A percentile compares a stretch with the other conserved stretches of the same genome.
phyloP scores from a whole-genome alignment of 352 stramenopile species.

The Globisporangium yorkense region DNA sequence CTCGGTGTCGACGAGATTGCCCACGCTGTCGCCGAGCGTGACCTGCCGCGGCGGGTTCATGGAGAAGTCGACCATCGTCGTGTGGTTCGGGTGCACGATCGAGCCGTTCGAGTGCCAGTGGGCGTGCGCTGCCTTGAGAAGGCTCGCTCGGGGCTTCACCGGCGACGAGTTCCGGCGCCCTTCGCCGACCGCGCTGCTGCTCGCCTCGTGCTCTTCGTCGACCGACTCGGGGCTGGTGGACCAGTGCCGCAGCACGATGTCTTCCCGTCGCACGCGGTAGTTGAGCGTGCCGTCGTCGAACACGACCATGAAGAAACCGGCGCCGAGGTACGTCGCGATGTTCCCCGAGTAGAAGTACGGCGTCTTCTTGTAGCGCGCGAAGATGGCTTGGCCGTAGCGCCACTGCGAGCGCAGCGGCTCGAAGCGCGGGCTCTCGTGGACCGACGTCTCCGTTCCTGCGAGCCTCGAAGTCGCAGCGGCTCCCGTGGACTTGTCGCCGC shows the following conservation, averaged over 20 bases:
- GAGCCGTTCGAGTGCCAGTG: slow-evolving; percentile 14
- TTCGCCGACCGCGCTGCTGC: neutral
- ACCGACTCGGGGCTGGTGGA: neutral
- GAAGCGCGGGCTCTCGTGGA: slow-evolving; percentile 22
- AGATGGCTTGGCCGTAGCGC: slow-evolving; percentile 55
- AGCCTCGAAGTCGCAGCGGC: neutral
- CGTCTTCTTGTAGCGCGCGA: slow-evolving; percentile 64
- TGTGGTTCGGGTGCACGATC: slow-evolving; percentile 13
- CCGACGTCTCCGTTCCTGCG: neutral
- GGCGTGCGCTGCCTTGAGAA: slow-evolving; percentile 3
- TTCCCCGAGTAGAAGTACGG: slow-evolving; percentile 78
- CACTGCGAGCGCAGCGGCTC: slow-evolving; percentile 51
- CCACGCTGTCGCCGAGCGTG: slow-evolving; percentile 14
- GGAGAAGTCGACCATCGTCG: slow-evolving; percentile 49
- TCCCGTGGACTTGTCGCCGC: neutral
- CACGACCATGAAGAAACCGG: slow-evolving; percentile 69
- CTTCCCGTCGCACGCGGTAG: slow-evolving; percentile 60
- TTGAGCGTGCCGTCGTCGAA: slow-evolving; percentile 73
- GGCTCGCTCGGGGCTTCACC: neutral
- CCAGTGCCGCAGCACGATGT: slow-evolving; percentile 44
- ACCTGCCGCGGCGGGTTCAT: slow-evolving; percentile 29
- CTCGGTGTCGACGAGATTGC: slow-evolving; percentile 32
- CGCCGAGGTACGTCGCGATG: slow-evolving; percentile 66
- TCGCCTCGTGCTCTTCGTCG: neutral
- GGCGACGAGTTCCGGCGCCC: neutral